Evolutionary conservation across 768 basidiomycete genomes (phyloP), one percentile per base, ranked within the genome.

Genomic region (Amanita polypyramis): DNA sequence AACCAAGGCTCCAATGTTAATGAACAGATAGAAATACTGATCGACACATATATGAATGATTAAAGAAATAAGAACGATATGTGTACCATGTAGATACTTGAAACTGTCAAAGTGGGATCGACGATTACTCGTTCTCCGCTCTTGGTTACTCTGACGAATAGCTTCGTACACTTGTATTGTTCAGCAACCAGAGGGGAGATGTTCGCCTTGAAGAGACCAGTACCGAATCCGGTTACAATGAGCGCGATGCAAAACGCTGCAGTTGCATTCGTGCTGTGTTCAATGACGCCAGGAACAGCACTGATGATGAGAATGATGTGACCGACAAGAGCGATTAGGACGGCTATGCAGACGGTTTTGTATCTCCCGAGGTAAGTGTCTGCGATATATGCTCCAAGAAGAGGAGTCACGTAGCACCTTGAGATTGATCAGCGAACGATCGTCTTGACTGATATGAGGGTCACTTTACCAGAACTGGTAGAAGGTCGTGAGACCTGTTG

Each of bases 121-220:
- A 89, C 75, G 51, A 89, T 79, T 38, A 90, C 84, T 15, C 77
- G 68, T 56, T 87, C 82, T 17, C 86, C 86, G 29, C 50, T 63
- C 41, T 65, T 69, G 1, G 68, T 74, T 7, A 68, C 72, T 3
- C 57, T 33, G 25, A 85, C 64, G 60, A 79, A 84, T 10, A 70
- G 66, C 51, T 69, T 70, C 10, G 73, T 77, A 40, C 70, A 66
- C 49, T 63, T 71, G 57, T 82, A 82, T 56, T 89, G 87, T 59
- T 89, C 87, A 7, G 87, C 87, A 20, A 89, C 72, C 54, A 90
- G 67, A 1, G 86, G 85, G 0, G 80, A 82, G 52, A 89, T 79
- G 60, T 86, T 88, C 1, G 79, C 64, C 64, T 89, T 87, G 74
- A 88, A 85, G 17, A 80, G 66, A 6, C 84, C 85, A 7, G 84